Base-by-base conservation (phyloP, 139 green algal species). In the Micractinium conductrix region DNA sequence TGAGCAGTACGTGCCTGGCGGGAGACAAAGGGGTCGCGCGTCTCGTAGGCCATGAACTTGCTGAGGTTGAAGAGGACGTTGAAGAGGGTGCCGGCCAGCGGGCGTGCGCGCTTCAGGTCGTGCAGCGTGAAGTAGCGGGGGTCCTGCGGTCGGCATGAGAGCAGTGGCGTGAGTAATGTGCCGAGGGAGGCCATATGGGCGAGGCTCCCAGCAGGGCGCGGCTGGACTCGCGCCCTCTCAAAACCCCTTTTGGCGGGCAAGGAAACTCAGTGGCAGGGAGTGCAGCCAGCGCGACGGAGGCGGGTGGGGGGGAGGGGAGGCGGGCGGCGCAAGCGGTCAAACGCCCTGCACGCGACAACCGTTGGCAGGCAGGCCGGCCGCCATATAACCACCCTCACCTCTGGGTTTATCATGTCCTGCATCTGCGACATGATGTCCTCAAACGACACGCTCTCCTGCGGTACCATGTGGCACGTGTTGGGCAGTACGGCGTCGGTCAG, bases 41-140 rank as follows among this genome's bases (percentile, higher is more conserved):
- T 99, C 89, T 99, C 97, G 81, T 97, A 99, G 0, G 91, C 93
- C n/a, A 99, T 92, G 87, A 99, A 99, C 90, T 99, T 99, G 92
- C 98, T 96, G 35, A 99, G 91, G 90, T 99, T 99, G 95, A 99
- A 99, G 1, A 99, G 90, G 42, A 98, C 94, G 88, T 99, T 99
- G 92, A 99, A 99, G 33, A 99, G 92, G 48, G 96, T 96, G 40
- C 92, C 93, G 1, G 93, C 92, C 84, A 98, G 93, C 43, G 84
- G 75, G 43, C 92, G 88, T 44, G 84, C 88, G 45, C 91, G 89
- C 80, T 93, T 94, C 10, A 99, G 90, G 92, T 99, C 97, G 24
- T 91, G 72, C 84, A 98, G 84, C 33, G 91, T 96, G 87, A 96
- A 93, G 37, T 26, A 74, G 44, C 40, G 40, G 2, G 69, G 30